phyloP scores from a whole-genome alignment of 805 yeast genomes.

The Wickerhamomyces rabaulensis region DNA sequence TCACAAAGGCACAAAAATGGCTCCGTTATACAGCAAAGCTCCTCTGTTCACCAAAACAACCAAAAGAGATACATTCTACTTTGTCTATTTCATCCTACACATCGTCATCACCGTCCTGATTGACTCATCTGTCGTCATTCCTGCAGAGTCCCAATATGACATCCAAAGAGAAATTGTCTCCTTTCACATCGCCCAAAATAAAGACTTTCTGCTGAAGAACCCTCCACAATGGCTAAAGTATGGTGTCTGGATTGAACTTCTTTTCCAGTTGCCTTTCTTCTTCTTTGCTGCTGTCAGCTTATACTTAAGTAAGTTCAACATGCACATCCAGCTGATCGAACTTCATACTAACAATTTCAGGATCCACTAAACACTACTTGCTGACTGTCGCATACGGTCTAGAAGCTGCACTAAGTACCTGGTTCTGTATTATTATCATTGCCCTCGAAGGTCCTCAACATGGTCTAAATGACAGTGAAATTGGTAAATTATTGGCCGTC shows the following conservation, averaged over 20 bases:
- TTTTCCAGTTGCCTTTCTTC: conserved; percentile 80
- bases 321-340: background rate
- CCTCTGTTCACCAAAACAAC: conserved; percentile 16
- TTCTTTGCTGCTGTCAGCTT: conserved; percentile 36
- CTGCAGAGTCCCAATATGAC: conserved; percentile 38
- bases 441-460: conserved; percentile 29
- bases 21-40: background rate
- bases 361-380: conserved; percentile 27
- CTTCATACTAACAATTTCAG: conserved; percentile 9
- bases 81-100: conserved; percentile 55
- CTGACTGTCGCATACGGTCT: conserved; percentile 65
- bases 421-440: conserved; percentile 61
- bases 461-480: conserved; percentile 28
- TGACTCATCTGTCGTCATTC: conserved; percentile 70
- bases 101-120: conserved; percentile 70
- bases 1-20: background rate
- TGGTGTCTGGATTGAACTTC: conserved; percentile 68
- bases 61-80: conserved; percentile 39
- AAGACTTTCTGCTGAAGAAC: conserved; percentile 60
- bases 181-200: conserved; percentile 59
- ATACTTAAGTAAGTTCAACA: conserved; percentile 27
- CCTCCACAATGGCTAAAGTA: conserved; percentile 69
- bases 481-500: conserved; percentile 40
- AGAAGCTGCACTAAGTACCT: conserved; percentile 78
- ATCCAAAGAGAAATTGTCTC: conserved; percentile 46